Evolutionary conservation across 2,329 filamentous ascomycete genomes (phyloP), one percentile per base, ranked within the genome.

Genomic region (Aspergillus candidus): DNA sequence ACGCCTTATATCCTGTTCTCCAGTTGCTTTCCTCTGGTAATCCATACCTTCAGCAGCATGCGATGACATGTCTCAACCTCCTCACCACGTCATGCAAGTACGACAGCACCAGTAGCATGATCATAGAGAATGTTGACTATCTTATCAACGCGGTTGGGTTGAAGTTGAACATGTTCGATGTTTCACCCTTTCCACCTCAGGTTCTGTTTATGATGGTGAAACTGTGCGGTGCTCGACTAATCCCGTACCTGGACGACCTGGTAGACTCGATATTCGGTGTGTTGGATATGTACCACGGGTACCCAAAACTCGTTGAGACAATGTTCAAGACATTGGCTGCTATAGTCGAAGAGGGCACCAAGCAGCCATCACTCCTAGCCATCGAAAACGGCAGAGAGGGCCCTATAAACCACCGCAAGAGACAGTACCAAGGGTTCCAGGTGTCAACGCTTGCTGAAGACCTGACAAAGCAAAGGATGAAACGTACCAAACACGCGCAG

Each of bases 121-220:
- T 98, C 32, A 79, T 97, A 22, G 82, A 86, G 41, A 98, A 98
- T 49, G 90, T 88, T 12, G 93, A 98, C 65, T 98, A 98, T 63
- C 86, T 98, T 68, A 84, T 97, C 48, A 97, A 97, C 60, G 88
- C 93, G 0, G 81, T 98, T 12, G 88, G 87, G 0, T 69, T 97
- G 48, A 86, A 89, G 49, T 77, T 98, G 6, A 96, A 95, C 56
- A 88, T 87, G 0, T 88, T 96, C 52, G 89, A 96, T 52, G 84
- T 97, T 41, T 91, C 89, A 0, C 90, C 91, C 1, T 86, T 94
- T 50, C 89, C 88, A 3, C 89, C 90, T 3, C 86, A 91, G 54
- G 93, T 97, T 2, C 69, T 98, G 38, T 77, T 85, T 6, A 96
- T 98, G 90, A 94, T 97, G 86, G 82, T 97, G 48, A 82, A 80